A percentile compares a stretch with the other conserved stretches of the same genome.
Conservation (phyloP, 306 rosid genomes). For the Cucurbita pepo region DNA sequence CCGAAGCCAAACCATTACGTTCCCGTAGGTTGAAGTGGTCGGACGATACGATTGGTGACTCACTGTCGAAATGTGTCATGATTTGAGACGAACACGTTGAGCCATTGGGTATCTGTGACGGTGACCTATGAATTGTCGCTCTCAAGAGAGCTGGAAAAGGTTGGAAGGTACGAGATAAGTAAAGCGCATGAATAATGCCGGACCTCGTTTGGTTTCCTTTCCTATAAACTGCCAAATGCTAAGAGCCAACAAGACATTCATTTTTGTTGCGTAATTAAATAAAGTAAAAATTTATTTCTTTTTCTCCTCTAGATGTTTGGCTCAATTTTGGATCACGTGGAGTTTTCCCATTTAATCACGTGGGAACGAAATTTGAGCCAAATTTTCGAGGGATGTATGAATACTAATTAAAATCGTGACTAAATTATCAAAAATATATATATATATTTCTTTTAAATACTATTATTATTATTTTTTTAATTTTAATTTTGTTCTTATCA, state of each 20-base stretch:
- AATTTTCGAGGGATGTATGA: too few species aligned
- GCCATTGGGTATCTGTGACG: not conserved
- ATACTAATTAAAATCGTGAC: too few species aligned
- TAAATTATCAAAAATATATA: too few species aligned
- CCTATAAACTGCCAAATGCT: not conserved
- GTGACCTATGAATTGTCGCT: not conserved
- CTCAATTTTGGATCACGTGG: not conserved
- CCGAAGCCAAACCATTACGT: not conserved
- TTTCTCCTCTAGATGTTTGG: not conserved
- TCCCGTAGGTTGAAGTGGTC: not conserved
- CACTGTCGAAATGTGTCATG: not conserved
- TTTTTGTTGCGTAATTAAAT: not conserved
- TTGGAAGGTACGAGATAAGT: not conserved
- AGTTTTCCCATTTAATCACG: not conserved
- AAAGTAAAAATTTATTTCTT: not conserved
- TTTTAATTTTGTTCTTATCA: too few species aligned
- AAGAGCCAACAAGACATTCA: not conserved
- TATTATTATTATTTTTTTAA: too few species aligned
- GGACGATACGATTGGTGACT: not conserved
- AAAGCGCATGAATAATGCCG: not conserved
- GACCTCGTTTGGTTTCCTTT: not conserved
- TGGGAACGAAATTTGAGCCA: not conserved
- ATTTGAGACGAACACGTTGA: not conserved
- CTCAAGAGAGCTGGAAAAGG: not conserved
- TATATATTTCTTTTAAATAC: too few species aligned